Evolutionary conservation across 2,329 filamentous ascomycete genomes (phyloP).

Genomic region (Pezicula rhizophila): DNA sequence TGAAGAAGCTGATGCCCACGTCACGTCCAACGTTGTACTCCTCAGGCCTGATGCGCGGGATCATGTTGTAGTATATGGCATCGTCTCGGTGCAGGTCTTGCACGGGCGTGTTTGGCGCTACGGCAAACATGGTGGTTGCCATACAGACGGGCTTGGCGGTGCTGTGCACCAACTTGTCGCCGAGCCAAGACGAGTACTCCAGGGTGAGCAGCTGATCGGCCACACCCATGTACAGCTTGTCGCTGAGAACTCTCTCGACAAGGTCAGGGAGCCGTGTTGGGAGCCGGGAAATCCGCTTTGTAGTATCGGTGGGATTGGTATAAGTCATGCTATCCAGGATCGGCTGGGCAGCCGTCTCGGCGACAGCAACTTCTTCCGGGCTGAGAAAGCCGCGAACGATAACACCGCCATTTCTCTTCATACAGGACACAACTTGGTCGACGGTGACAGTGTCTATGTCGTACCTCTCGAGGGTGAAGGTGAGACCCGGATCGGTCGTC

Average conservation of each 20-base stretch:
- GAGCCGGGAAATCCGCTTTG: neutral
- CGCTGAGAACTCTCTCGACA: neutral
- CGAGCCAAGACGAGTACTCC: neutral
- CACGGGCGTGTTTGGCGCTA: neutral
- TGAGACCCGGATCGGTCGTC: neutral
- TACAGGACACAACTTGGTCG: neutral
- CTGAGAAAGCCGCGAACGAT: neutral
- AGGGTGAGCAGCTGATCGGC: neutral
- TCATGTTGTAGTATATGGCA: neutral
- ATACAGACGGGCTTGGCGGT: neutral
- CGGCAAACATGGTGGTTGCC: neutral
- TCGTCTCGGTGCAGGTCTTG: constrained; percentile 1
- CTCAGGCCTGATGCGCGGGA: neutral
- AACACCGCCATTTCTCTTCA: neutral
- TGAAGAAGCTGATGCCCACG: constrained; percentile 1
- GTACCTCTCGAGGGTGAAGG: neutral
- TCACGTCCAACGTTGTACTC: neutral
- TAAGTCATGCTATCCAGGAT: neutral
- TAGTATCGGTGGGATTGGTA: neutral
- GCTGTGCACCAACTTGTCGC: neutral
- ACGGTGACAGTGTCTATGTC: neutral
- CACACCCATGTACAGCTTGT: neutral
- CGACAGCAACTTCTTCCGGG: neutral
- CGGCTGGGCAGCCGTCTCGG: neutral
- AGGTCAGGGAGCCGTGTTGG: neutral